Evolutionary conservation across 768 basidiomycete species (phyloP).

Genomic region (Mycena alexandri): DNA sequence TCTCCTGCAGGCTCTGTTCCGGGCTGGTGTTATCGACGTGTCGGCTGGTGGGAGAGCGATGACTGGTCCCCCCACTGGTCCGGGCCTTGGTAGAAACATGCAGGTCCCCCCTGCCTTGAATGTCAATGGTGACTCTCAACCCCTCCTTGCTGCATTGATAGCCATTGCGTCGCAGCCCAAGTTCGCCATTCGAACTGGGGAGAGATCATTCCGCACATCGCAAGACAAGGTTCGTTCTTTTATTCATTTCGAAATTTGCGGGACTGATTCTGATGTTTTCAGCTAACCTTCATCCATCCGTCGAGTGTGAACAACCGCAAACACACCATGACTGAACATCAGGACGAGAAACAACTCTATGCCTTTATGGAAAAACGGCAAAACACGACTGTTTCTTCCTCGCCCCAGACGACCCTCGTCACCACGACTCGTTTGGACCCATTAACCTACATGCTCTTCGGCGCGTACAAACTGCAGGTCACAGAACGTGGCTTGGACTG

Average conservation of each 20-base stretch:
- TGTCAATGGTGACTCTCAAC: constrained; percentile 76
- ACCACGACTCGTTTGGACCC: constrained; percentile 89
- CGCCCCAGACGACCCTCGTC: constrained; percentile 77
- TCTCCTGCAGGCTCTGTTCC: constrained; percentile 80
- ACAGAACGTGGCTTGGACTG: constrained; percentile 83
- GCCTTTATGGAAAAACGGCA: constrained; percentile 89
- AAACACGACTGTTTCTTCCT: constrained; percentile 67
- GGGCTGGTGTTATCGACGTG: constrained; percentile 85
- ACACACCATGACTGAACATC: constrained; percentile 51
- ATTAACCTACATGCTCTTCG: constrained; percentile 91
- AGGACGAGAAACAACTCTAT: constrained; percentile 78
- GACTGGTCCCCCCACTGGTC: constrained; percentile 39
- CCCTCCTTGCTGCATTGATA: constrained; percentile 86
- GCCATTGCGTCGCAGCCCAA: constrained; percentile 91
- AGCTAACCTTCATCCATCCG: constrained; percentile 86
- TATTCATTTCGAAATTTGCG: neutral
- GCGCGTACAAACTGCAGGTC: constrained; percentile 82
- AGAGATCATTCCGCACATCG: constrained; percentile 76
- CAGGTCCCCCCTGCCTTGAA: constrained; percentile 78
- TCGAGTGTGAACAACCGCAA: constrained; percentile 88
- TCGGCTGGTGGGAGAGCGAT: constrained; percentile 73
- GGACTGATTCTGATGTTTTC: constrained; percentile 27
- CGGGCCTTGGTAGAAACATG: constrained; percentile 47
- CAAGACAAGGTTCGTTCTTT: constrained; percentile 79
- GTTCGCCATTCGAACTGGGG: constrained; percentile 83